Evolutionary conservation across 75 land plant genomes (phyloP).

Genomic region (Pinus tabuliformis): DNA sequence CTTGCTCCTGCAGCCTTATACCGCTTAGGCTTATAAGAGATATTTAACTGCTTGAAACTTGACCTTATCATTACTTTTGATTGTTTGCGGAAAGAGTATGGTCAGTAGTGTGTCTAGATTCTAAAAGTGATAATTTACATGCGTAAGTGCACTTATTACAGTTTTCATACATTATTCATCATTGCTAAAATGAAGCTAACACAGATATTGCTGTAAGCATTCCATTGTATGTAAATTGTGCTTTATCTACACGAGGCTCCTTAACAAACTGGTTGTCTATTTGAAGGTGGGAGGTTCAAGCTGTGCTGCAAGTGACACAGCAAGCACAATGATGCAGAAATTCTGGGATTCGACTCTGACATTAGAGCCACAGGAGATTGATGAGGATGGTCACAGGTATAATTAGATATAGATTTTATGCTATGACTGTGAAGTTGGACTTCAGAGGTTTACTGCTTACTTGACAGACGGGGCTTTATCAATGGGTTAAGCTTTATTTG

Average conservation of each 20-base stretch:
- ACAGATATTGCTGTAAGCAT: background rate
- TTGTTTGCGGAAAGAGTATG: background rate
- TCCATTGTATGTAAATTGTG: background rate
- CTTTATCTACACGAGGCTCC: background rate
- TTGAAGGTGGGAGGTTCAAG: slow-evolving; percentile 71
- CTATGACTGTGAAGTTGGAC: background rate
- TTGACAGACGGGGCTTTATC: background rate
- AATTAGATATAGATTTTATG: background rate
- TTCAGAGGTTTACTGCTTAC: background rate
- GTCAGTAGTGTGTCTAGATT: background rate
- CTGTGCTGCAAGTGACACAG: slow-evolving; percentile 64
- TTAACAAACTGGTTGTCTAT: background rate
- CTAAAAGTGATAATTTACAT: background rate
- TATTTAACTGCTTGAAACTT: background rate
- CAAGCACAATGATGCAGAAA: slow-evolving; percentile 87
- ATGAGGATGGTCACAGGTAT: slow-evolving; percentile 83
- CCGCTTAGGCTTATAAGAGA: background rate
- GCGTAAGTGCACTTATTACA: too few species aligned
- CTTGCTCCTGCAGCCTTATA: background rate
- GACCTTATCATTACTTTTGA: background rate
- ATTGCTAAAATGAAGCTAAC: background rate
- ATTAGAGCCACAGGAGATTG: slow-evolving; percentile 79
- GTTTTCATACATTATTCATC: background rate
- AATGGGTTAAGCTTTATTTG: slow-evolving; percentile 1
- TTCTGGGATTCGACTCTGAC: slow-evolving; percentile 97